Conservation (phyloP, 202 grass and related monocot genomes). For the Elaeis oleifera region DNA sequence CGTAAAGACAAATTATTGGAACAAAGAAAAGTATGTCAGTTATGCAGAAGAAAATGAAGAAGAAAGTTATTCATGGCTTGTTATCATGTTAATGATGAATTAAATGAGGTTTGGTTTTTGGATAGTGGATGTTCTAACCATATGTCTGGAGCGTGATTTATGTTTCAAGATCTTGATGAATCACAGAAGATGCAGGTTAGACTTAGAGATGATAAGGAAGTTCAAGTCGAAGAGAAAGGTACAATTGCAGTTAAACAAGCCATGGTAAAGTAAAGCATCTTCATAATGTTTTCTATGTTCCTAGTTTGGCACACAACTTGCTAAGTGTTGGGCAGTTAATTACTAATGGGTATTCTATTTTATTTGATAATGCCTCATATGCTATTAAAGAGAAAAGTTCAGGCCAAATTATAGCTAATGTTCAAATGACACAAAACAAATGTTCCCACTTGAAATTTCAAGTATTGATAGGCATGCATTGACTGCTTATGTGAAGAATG, state of each 20-base stretch:
- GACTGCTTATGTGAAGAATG: neutral
- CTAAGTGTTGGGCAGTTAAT: neutral
- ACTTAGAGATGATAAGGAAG: neutral
- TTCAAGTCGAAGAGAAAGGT: neutral
- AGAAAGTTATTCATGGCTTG: no score
- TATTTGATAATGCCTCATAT: conserved; percentile 1
- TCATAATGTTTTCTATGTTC: neutral
- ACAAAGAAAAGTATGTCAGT: no score
- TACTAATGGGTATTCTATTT: neutral
- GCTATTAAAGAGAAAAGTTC: neutral
- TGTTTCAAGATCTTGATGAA: neutral
- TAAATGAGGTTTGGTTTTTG: neutral
- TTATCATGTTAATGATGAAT: no score
- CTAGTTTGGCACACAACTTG: neutral
- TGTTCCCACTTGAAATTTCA: neutral
- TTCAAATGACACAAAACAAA: conserved; percentile 6
- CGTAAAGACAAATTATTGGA: no score
- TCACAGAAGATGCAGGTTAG: neutral
- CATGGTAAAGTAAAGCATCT: neutral
- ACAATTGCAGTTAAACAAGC: neutral
- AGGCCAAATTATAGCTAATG: neutral
- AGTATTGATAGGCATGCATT: neutral
- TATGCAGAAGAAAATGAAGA: no score
- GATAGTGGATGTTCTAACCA: neutral
- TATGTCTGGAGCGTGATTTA: neutral